Evolutionary conservation across 306 rosid genomes (phyloP), one percentile per base, ranked within the genome.

Genomic region (Adenanthera pavonina): DNA sequence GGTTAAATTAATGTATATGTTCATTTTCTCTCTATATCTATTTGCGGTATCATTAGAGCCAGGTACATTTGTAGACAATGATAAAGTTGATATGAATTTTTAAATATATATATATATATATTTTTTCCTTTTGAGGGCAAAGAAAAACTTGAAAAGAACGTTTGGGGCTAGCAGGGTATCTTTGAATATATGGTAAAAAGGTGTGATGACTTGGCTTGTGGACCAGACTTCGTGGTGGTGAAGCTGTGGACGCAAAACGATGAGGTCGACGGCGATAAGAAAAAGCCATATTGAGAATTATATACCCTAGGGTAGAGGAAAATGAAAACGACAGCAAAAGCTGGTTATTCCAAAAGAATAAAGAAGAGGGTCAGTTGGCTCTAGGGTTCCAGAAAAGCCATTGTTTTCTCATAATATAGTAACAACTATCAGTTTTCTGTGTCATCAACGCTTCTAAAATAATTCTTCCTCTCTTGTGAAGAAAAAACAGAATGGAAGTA

Each of bases 1-100:
- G 69, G 68, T 52, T 20, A 25, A 34, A 25, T 77, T 75, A 80
- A 44, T 84, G 74, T 78, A 69, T 33, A 77, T 78, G 52, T 78
- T 74, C 57, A 52, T 51, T 82, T 79, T 66, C 40, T 83, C 13
- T 72, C 64, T 34, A 13, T 47, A 62, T 3, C 20, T 61, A 13
- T 61, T 35, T 72, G 44, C 7, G 8, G 20, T 35, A 6, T 13
- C 46, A 35, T 13, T 14, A 35, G 11, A 64, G 6, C 8, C 36
- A 13, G 8, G n/a, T 2, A 5, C 16, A 34, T 5, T 62, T 34
- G 11, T 64, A 7, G 14, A 9, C 7, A 7, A 59, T 30, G 66
- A 34, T 35, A 64, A 33, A 33, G 1, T 62, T 5, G 44, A 64
- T 3, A 15, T 13, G 15, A 64, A 13, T 35, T 14, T 25, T 6